These are phyloP conservation scores for Vitis amurensis DNA, from an alignment of 164 flowering plant genomes.

Conservation along the genomic window DNA sequence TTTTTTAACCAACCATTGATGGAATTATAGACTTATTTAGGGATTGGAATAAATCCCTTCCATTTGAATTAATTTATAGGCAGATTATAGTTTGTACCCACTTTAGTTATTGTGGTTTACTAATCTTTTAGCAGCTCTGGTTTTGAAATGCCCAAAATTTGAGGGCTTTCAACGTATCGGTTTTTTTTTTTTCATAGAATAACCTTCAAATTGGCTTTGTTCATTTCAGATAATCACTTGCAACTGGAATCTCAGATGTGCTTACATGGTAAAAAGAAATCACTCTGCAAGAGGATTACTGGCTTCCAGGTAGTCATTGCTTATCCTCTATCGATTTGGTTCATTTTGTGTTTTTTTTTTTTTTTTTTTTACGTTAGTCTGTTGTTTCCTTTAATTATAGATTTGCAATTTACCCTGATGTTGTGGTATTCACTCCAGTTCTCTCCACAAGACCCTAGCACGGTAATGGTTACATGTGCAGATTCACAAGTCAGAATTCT, in stretches of 20 bases:
- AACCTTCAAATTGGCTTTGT: neutral
- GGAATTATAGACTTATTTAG: no score
- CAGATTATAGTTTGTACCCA: no score
- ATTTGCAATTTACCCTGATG: neutral
- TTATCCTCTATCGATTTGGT: neutral
- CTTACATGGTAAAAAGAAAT: slow-evolving; percentile 52
- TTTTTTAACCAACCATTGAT: no score
- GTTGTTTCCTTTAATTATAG: neutral
- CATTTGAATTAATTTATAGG: no score
- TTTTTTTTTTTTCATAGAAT: neutral
- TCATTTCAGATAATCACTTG: slow-evolving; percentile 45
- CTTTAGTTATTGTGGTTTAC: no score
- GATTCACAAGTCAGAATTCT: slow-evolving; percentile 62
- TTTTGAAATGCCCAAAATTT: no score
- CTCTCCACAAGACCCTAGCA: slow-evolving; percentile 48
- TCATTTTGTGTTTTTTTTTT: neutral
- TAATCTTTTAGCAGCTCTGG: no score
- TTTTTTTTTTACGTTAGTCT: neutral
- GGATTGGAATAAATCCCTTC: no score
- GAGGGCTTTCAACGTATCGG: no score
- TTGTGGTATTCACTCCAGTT: slow-evolving; percentile 32
- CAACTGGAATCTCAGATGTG: slow-evolving; percentile 45
- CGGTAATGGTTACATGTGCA: slow-evolving; percentile 63
- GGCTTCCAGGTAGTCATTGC: slow-evolving; percentile 55
- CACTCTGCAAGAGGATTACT: slow-evolving; percentile 51